Percentiles rank a stretch among this genome's conserved stretches.
Evolutionary conservation across 257 asterid species (phyloP).

Genomic region (Voacanga thouarsii): DNA sequence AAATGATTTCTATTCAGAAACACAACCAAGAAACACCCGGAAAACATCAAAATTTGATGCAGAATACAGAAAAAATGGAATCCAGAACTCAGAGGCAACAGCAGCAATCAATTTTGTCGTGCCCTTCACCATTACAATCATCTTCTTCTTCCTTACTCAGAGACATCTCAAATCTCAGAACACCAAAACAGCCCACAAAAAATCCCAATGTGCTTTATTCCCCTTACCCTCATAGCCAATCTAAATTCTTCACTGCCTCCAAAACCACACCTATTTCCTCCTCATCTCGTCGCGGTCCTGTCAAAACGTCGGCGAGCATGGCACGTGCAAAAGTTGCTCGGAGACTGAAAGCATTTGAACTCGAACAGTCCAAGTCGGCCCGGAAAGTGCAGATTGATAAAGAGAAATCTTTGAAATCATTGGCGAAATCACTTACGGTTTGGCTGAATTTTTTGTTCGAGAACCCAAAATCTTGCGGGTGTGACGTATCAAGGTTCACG

Average conservation of each 20-base stretch:
- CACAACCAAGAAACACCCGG: background rate
- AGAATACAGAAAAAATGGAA: conserved; percentile 16
- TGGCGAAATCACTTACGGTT: conserved; percentile 74
- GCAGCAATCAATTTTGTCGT: conserved; percentile 12
- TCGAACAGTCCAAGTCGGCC: conserved; percentile 80
- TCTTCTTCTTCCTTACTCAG: conserved; percentile 40
- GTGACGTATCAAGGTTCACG: conserved; percentile 49
- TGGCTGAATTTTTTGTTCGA: conserved; percentile 90
- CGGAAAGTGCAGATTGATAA: conserved; percentile 62
- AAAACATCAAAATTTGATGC: background rate
- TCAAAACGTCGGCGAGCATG: conserved; percentile 39
- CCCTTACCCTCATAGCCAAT: conserved; percentile 32
- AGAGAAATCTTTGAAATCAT: conserved; percentile 61
- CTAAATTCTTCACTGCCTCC: conserved; percentile 59
- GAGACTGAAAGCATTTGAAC: conserved; percentile 69
- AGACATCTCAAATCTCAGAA: conserved; percentile 69
- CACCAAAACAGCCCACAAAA: conserved; percentile 49
- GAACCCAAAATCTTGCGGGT: conserved; percentile 80
- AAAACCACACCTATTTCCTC: conserved; percentile 56
- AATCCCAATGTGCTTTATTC: conserved; percentile 26
- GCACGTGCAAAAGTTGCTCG: conserved; percentile 61
- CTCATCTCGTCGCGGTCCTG: conserved; percentile 24
- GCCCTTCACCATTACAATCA: conserved; percentile 43
- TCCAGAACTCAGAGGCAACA: conserved; percentile 10
- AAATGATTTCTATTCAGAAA: background rate